Evolutionary conservation across 768 basidiomycete genomes (phyloP), one percentile per base, ranked within the genome.

Genomic region (Lactarius evosmus): DNA sequence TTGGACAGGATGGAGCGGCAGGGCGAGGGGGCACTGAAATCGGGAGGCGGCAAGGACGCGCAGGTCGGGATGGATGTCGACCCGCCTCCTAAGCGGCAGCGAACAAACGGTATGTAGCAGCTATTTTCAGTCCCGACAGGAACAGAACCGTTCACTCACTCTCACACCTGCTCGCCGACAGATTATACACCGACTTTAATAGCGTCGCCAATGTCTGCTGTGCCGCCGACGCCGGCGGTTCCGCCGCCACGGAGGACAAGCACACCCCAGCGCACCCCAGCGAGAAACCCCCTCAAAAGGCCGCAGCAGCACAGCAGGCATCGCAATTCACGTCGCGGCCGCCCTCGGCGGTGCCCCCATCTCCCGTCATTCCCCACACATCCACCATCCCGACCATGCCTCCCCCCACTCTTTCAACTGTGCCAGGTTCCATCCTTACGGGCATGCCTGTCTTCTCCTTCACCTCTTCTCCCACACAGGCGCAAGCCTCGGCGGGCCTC

Each of bases 51-150:
- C 25, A 19, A 50, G 6, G 34, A 56, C 29, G n/a, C 17, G 44
- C 32, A n/a, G 27, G 46, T 56, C 19, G 3, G 8, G 2, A 56
- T 56, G 61, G 61, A 62, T 27, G 27, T 61, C 7, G 61, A 56
- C 54, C 61, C n/a, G n/a, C n/a, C n/a, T n/a, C n/a, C n/a, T n/a
- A n/a, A n/a, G n/a, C n/a, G n/a, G n/a, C n/a, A n/a, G n/a, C n/a
- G n/a, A n/a, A n/a, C n/a, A n/a, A n/a, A n/a, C n/a, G n/a, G n/a
- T n/a, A n/a, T n/a, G n/a, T n/a, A n/a, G n/a, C n/a, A n/a, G n/a
- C n/a, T n/a, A n/a, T n/a, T n/a, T n/a, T n/a, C n/a, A n/a, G n/a
- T n/a, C n/a, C n/a, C n/a, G n/a, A n/a, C n/a, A n/a, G n/a, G n/a
- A n/a, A n/a, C n/a, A n/a, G n/a, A n/a, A n/a, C n/a, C n/a, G n/a